Evolutionary conservation across 169 alveolate species (phyloP).

Genomic region (Cryptosporidium sp.): DNA sequence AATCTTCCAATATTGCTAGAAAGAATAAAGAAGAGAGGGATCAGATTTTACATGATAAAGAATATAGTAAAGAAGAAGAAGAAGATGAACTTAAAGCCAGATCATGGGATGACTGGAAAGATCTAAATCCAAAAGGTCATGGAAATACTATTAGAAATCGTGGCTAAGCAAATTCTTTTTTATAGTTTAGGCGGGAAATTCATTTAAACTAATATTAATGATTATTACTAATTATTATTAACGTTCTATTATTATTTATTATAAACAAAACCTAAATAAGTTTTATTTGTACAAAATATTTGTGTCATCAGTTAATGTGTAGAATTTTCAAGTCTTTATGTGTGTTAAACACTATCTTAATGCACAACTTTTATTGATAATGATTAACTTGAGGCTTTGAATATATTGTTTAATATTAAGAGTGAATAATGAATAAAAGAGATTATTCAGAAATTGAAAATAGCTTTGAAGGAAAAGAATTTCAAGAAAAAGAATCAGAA

Average conservation of each 20-base stretch:
- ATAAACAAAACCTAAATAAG: too few relatives aligned
- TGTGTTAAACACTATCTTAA: background rate
- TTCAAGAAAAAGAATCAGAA: background rate
- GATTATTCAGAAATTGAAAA: background rate
- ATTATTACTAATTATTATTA: too few relatives aligned
- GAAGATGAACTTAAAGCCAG: constrained; percentile 80
- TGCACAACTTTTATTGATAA: background rate
- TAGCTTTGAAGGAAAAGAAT: background rate
- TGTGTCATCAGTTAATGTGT: background rate
- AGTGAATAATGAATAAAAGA: background rate
- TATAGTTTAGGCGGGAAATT: background rate
- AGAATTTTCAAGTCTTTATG: too few relatives aligned
- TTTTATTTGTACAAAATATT: too few relatives aligned
- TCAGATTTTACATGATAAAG: constrained; percentile 22
- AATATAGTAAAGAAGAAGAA: constrained; percentile 78
- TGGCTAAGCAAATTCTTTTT: constrained; percentile 17
- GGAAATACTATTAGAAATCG: constrained; percentile 79
- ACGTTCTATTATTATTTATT: too few relatives aligned
- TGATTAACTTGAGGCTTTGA: background rate
- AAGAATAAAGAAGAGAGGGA: constrained; percentile 31
- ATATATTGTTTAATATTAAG: background rate
- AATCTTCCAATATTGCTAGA: constrained; percentile 9
- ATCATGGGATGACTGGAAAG: constrained; percentile 84
- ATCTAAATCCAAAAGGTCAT: constrained; percentile 82
- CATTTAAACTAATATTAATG: background rate